phyloP scores from a whole-genome alignment of 148 eudicot genomes.

The Nepenthes mirabilis region DNA sequence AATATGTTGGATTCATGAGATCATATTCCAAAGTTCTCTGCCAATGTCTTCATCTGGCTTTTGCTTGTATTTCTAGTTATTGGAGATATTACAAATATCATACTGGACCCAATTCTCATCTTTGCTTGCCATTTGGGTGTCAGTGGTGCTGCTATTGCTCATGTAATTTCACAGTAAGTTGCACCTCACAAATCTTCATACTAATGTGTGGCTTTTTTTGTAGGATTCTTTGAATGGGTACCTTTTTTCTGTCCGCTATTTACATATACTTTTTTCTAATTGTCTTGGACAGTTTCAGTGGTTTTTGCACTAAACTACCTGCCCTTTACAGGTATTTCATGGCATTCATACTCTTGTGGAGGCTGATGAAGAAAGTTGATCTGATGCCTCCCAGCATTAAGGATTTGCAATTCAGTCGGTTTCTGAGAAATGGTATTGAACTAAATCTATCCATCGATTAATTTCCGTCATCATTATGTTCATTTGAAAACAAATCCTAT shows the following conservation, averaged over 20 bases:
- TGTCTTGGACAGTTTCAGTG: neutral
- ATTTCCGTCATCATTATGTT: neutral
- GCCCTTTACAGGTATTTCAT: conserved; percentile 54
- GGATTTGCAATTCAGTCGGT: conserved; percentile 60
- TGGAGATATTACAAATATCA: conserved; percentile 36
- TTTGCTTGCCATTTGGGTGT: conserved; percentile 51
- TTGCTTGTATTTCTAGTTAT: neutral
- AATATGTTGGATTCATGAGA: too few species aligned
- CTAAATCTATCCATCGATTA: neutral
- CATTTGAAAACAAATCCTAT: too few species aligned
- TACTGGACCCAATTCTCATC: conserved; percentile 48
- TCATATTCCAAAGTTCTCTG: neutral
- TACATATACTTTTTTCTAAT: neutral
- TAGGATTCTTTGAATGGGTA: neutral
- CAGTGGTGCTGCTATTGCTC: conserved; percentile 78
- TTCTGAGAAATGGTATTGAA: conserved; percentile 67
- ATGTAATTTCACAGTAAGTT: conserved; percentile 74
- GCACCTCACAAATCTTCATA: neutral
- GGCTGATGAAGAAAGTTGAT: conserved; percentile 57
- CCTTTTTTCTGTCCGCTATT: neutral
- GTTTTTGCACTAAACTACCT: neutral
- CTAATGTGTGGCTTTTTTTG: neutral
- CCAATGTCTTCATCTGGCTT: neutral
- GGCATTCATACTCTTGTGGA: conserved; percentile 51
- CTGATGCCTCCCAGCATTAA: conserved; percentile 62